These are phyloP conservation scores for Blastomyces gilchristii DNA, from an alignment of 2,329 filamentous ascomycete species.

Conservation along the genomic window DNA sequence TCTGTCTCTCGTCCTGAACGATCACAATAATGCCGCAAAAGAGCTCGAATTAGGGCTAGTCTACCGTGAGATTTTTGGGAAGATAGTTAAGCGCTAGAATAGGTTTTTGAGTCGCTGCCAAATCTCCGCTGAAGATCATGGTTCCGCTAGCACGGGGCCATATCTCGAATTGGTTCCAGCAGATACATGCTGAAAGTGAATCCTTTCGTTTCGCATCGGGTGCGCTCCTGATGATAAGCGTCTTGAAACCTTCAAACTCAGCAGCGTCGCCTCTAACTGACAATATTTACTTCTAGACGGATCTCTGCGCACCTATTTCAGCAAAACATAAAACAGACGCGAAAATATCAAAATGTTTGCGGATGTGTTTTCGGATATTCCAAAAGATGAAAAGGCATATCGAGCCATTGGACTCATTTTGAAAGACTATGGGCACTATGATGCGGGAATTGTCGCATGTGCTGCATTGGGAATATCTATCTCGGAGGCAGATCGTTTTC, in stretches of 20 bases:
- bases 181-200: not conserved
- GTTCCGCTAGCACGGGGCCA: not conserved
- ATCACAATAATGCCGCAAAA: not conserved
- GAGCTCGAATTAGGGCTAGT: not conserved
- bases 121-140: not conserved
- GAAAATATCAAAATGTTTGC: not conserved
- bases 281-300: not conserved
- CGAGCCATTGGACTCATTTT: not conserved
- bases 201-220: not conserved
- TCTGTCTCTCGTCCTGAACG: not conserved
- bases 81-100: not conserved
- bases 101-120: not conserved
- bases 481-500: not conserved
- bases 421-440: not conserved
- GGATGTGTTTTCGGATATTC: slow-evolving; percentile 1
- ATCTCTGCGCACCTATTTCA: not conserved
- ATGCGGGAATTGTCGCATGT: not conserved
- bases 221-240: not conserved
- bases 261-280: not conserved
- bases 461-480: not conserved
- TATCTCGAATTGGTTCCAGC: not conserved
- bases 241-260: not conserved
- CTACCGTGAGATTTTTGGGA: not conserved
- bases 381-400: slow-evolving; percentile 1
- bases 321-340: not conserved